These are phyloP conservation scores for Diaporthe australafricana DNA, from an alignment of 2,329 filamentous ascomycete genomes.

Conservation along the genomic window DNA sequence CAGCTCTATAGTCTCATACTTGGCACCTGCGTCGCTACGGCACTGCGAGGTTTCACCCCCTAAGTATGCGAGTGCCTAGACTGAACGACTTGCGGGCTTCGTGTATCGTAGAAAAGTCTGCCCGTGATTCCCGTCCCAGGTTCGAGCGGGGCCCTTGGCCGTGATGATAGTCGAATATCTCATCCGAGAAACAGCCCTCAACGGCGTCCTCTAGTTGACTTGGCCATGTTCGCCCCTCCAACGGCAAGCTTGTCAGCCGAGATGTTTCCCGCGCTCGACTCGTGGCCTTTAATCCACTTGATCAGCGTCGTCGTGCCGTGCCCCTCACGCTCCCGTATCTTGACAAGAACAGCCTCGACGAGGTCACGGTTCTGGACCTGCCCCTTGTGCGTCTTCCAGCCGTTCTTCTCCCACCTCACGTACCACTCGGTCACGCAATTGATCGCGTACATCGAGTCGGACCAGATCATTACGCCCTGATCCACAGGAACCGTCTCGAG, in stretches of 20 bases:
- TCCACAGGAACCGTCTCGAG: conserved; percentile 78
- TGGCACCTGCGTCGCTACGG: not conserved
- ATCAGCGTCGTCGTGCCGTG: conserved; percentile 75
- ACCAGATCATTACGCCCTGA: conserved; percentile 80
- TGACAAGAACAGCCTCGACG: conserved; percentile 76
- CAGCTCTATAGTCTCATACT: conserved; percentile 3
- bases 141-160: not conserved
- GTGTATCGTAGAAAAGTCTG: not conserved
- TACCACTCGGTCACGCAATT: conserved; percentile 91
- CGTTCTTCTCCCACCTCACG: conserved; percentile 77
- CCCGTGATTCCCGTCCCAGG: not conserved
- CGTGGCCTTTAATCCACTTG: conserved; percentile 92
- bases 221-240: conserved; percentile 61
- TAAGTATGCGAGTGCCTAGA: not conserved
- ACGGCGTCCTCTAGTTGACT: conserved; percentile 28
- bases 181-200: conserved; percentile 9
- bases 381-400: conserved; percentile 79
- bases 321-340: conserved; percentile 76
- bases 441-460: conserved; percentile 93
- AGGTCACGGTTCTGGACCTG: conserved; percentile 92
- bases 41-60: not conserved
- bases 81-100: not conserved
- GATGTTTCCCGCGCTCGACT: conserved; percentile 77
- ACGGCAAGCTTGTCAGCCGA: conserved; percentile 85
- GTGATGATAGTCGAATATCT: not conserved